These are phyloP conservation scores for Amylostereum areolatum DNA, from an alignment of 1,284 basidiomycete species.

Conservation along the genomic window DNA sequence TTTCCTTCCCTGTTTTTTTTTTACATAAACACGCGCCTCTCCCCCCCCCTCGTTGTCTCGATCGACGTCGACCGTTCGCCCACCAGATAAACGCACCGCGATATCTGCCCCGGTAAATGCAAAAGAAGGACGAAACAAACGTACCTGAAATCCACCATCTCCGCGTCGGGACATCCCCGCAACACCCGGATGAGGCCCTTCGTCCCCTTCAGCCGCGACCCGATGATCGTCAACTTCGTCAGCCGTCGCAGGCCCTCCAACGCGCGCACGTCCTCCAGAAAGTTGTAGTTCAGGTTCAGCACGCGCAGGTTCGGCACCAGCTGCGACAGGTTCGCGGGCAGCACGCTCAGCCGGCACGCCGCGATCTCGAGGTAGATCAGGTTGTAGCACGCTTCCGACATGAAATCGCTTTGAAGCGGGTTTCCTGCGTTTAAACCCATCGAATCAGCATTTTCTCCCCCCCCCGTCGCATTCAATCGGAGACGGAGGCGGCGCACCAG, in stretches of 20 bases:
- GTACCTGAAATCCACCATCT: constrained; percentile 88
- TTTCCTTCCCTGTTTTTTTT: too few species aligned
- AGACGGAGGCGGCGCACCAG: constrained; percentile 45
- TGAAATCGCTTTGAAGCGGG: constrained; percentile 37
- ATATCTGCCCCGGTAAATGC: neutral
- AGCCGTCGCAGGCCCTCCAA: constrained; percentile 73
- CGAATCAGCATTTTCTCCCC: neutral
- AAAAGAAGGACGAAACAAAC: constrained; percentile 16
- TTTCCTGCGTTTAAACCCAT: constrained; percentile 32
- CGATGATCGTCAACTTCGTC: constrained; percentile 81
- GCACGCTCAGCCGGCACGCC: constrained; percentile 75
- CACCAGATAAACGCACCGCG: constrained; percentile 1
- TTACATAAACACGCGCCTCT: too few species aligned
- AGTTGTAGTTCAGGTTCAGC: constrained; percentile 95
- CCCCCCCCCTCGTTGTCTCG: too few species aligned
- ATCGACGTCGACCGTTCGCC: too few species aligned
- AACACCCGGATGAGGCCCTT: constrained; percentile 68
- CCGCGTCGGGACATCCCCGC: constrained; percentile 67
- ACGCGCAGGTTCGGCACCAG: constrained; percentile 85
- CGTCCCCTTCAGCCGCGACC: constrained; percentile 70
- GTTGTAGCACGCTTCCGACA: constrained; percentile 73
- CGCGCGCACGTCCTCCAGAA: constrained; percentile 65
- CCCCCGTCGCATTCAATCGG: constrained; percentile 17
- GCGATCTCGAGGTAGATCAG: constrained; percentile 92
- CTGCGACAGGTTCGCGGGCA: constrained; percentile 64